Evolutionary conservation across 1,284 basidiomycete species (phyloP), one percentile per base, ranked within the genome.

Genomic region (Puccinia horiana): DNA sequence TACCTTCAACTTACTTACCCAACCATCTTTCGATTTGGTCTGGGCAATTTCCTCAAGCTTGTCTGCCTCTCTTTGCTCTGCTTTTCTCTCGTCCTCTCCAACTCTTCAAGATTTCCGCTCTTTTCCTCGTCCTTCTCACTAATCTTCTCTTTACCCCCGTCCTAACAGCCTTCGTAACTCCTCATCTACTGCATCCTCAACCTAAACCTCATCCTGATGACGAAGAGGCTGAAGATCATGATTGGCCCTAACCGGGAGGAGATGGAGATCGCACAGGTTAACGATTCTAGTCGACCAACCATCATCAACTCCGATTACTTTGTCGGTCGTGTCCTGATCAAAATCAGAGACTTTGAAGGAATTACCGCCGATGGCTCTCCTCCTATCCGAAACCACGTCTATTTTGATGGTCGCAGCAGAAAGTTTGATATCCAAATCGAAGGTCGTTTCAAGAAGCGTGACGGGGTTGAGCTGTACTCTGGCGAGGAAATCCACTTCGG

Each of bases 381-480:
- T 4, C 84, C 85, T 20, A 84, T 83, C 14, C 80, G 49, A n/a
- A 81, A 85, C 42, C 81, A 84, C 18, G 49, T 72, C 1, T 86
- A 85, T 83, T 86, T 85, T 67, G 77, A 84, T n/a, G 87, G 86
- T 9, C 84, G 88, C 20, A 85, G 85, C 1, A 83, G 88, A 63
- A 86, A 86, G 73, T 88, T 88, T 75, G 86, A 86, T 79, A 88
- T 88, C 76, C 85, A 88, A 80, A 88, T 88, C 83, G 88, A 88
- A 78, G 88, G 88, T 9, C 84, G 87, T 16, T 88, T 88, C 85
- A 88, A 88, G 74, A 56, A 40, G 9, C 67, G 85, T 18, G 56
- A 76, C 0, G 85, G 84, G 14, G 82, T 83, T 37, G 47, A 58
- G 67, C 84, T 84, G 8, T 86, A 86, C 74, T 70, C 79, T 2